Conservation (phyloP, 2,329 filamentous ascomycete genomes). For the Calonectria pseudoturangicola region DNA sequence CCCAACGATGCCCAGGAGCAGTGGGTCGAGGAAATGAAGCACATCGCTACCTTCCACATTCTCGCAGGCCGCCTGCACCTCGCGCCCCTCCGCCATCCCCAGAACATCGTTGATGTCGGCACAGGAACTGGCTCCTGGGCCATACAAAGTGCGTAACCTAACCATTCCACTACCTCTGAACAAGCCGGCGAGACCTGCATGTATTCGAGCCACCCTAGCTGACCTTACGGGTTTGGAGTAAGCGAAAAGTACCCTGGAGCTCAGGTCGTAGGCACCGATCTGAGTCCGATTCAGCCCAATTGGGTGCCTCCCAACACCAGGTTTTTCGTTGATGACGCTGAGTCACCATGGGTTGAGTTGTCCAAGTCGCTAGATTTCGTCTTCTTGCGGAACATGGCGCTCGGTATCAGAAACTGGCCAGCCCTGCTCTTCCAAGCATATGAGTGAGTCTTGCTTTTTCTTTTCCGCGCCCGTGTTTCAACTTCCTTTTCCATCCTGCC, state of each 20-base stretch:
- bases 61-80: conserved; percentile 61
- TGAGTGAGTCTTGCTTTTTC: conserved; percentile 27
- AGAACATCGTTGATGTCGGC: conserved; percentile 64
- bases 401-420: conserved; percentile 46
- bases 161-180: background rate
- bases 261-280: conserved; percentile 61
- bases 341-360: conserved; percentile 52
- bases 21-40: conserved; percentile 63
- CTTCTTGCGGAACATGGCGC: conserved; percentile 60
- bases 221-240: conserved; percentile 43
- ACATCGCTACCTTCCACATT: conserved; percentile 59
- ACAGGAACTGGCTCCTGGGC: conserved; percentile 62
- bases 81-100: conserved; percentile 61
- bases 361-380: conserved; percentile 51
- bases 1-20: conserved; percentile 65
- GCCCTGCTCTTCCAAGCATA: conserved; percentile 37
- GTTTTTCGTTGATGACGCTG: conserved; percentile 59
- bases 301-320: conserved; percentile 62
- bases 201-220: background rate
- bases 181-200: background rate
- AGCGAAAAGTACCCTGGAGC: conserved; percentile 59
- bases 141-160: conserved; percentile 60
- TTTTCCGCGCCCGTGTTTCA: background rate
- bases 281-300: conserved; percentile 60
- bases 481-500: background rate